Conservation (phyloP, 345 rosid species). For the Noccaea bulbosa region DNA sequence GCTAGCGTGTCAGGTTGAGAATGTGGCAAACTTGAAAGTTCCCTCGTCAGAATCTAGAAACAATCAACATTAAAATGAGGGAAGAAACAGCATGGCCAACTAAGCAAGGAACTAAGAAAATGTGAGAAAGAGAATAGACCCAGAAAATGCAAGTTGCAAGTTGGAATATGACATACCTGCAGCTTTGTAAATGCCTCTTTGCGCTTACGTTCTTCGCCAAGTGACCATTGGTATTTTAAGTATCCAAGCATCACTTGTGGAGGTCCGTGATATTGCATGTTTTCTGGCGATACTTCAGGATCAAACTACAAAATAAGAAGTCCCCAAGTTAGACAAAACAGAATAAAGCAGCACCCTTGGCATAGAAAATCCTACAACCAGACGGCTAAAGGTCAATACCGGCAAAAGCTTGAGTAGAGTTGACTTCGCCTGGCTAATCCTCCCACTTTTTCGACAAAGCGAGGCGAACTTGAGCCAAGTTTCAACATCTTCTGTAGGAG, state of each 20-base stretch:
- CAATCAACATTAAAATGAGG: constrained; percentile 28
- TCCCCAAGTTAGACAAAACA: constrained; percentile 28
- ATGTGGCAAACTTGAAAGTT: constrained; percentile 65
- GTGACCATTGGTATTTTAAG: constrained; percentile 95
- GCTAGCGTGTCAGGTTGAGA: constrained; percentile 56
- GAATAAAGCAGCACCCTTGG: constrained; percentile 26
- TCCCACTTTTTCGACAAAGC: constrained; percentile 85
- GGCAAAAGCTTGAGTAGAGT: constrained; percentile 89
- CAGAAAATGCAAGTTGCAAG: constrained; percentile 23
- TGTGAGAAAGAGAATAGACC: constrained; percentile 19
- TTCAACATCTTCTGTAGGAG: constrained; percentile 92
- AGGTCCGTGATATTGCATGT: constrained; percentile 77
- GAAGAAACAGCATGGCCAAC: constrained; percentile 31
- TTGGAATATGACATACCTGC: constrained; percentile 57
- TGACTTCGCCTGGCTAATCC: constrained; percentile 96
- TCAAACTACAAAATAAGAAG: constrained; percentile 65
- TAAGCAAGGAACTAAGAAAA: constrained; percentile 25
- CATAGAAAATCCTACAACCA: constrained; percentile 13
- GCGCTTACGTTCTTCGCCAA: constrained; percentile 93
- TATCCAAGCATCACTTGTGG: constrained; percentile 97
- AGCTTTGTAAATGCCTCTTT: constrained; percentile 88
- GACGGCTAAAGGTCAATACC: constrained; percentile 49
- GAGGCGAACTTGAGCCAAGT: constrained; percentile 96
- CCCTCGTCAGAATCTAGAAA: constrained; percentile 68
- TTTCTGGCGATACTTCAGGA: constrained; percentile 80